phyloP scores from a whole-genome alignment of 2,329 filamentous ascomycete species.

The Drechslerella stenobrocha region DNA sequence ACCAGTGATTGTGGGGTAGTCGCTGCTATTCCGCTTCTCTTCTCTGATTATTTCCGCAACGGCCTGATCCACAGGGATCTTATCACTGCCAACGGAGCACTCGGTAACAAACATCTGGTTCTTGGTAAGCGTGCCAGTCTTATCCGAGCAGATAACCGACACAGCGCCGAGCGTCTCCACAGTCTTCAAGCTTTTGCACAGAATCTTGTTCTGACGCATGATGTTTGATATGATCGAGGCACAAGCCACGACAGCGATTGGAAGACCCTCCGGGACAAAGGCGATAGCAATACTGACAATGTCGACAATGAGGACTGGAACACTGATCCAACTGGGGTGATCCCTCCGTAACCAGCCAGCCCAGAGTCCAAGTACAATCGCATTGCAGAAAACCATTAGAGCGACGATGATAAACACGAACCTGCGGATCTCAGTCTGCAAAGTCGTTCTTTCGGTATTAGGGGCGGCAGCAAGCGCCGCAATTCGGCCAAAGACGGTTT shows the following conservation, averaged over 20 bases:
- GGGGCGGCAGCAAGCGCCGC: slow-evolving; percentile 72
- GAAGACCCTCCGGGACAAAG: slow-evolving; percentile 74
- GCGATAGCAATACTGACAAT: slow-evolving; percentile 74
- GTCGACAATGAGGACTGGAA: slow-evolving; percentile 71
- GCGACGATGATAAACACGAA: slow-evolving; percentile 72
- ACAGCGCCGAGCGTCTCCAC: slow-evolving; percentile 70
- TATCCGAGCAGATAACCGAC: slow-evolving; percentile 72
- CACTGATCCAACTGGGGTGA: slow-evolving; percentile 72
- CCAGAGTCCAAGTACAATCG: slow-evolving; percentile 69
- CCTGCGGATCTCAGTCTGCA: slow-evolving; percentile 72
- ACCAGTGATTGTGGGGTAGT: slow-evolving; percentile 19
- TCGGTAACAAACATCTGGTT: slow-evolving; percentile 75
- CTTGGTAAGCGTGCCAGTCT: slow-evolving; percentile 70
- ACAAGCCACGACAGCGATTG: slow-evolving; percentile 70
- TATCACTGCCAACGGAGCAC: slow-evolving; percentile 61
- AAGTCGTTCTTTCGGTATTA: slow-evolving; percentile 67
- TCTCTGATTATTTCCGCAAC: slow-evolving; percentile 43
- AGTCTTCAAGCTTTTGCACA: slow-evolving; percentile 79
- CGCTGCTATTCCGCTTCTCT: slow-evolving; percentile 49
- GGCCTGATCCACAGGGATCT: slow-evolving; percentile 25
- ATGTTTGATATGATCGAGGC: slow-evolving; percentile 75
- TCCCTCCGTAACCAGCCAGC: slow-evolving; percentile 69
- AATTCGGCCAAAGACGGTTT: slow-evolving; percentile 75
- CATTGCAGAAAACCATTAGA: slow-evolving; percentile 69
- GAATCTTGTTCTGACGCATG: slow-evolving; percentile 74